phyloP scores from a whole-genome alignment of 768 basidiomycete genomes.

The Termitomyces heimii region DNA sequence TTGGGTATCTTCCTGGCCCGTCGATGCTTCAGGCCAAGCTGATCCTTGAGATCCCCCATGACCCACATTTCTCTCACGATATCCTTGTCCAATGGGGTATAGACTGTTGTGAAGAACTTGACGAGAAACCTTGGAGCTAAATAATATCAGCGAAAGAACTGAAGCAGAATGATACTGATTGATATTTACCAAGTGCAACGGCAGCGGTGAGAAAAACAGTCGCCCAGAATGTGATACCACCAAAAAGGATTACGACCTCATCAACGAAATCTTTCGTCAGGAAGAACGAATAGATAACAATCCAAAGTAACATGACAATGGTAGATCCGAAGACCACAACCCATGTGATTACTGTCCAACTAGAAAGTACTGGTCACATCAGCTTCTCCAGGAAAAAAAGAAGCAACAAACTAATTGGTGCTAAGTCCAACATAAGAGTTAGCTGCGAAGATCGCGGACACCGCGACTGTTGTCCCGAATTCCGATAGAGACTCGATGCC shows the following conservation, averaged over 20 bases:
- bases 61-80: conserved; percentile 94
- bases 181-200: conserved; percentile 61
- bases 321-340: conserved; percentile 74
- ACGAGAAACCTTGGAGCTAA: conserved; percentile 77
- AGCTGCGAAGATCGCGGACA: conserved; percentile 82
- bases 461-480: conserved; percentile 88
- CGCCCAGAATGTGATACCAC: conserved; percentile 80
- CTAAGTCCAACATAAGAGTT: conserved; percentile 89
- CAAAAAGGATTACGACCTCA: conserved; percentile 69
- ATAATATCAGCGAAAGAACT: not conserved
- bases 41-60: conserved; percentile 74
- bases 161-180: not conserved
- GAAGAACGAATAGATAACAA: conserved; percentile 83
- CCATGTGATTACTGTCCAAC: conserved; percentile 87
- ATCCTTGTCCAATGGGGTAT: conserved; percentile 80
- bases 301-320: conserved; percentile 82
- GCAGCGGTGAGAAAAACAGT: conserved; percentile 64
- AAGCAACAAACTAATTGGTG: conserved; percentile 63
- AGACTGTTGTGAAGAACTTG: conserved; percentile 66
- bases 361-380: conserved; percentile 24
- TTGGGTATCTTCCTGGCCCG: conserved; percentile 40
- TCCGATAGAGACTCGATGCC: conserved; percentile 78
- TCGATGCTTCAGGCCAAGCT: conserved; percentile 64
- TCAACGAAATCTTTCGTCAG: conserved; percentile 64
- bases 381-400: conserved; percentile 1